Evolutionary conservation across 2,329 filamentous ascomycete genomes (phyloP).

Genomic region (Fusarium fujikuroi): DNA sequence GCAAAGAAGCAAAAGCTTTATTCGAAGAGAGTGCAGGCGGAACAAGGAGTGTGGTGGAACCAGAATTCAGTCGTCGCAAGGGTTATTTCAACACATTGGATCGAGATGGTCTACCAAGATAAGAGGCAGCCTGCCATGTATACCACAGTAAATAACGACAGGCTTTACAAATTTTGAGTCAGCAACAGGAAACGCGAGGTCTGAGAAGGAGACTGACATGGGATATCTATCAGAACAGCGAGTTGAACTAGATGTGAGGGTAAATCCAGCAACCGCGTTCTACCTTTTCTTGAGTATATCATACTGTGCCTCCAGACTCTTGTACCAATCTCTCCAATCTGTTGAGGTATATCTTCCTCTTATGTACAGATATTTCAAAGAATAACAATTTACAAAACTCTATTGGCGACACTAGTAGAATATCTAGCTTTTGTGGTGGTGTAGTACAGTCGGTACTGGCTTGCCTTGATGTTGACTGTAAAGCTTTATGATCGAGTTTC

Average conservation of each 20-base stretch:
- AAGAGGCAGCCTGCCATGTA: no score
- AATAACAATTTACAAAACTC: conserved; percentile 31
- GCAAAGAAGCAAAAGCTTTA: neutral
- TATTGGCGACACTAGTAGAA: neutral
- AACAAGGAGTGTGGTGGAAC: neutral
- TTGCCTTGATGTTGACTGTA: neutral
- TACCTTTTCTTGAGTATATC: neutral
- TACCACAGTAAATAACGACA: no score
- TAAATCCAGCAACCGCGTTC: neutral
- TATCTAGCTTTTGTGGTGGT: neutral
- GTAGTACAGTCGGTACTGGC: neutral
- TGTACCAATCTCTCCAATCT: conserved; percentile 12
- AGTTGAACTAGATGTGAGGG: neutral
- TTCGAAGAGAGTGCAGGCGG: fast-evolving
- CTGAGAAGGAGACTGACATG: neutral
- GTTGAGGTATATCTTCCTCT: conserved; percentile 30
- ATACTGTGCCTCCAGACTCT: no score
- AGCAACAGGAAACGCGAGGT: fast-evolving
- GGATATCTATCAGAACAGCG: fast-evolving
- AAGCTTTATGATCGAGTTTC: neutral
- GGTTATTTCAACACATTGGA: neutral
- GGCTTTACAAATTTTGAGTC: no score
- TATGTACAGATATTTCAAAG: conserved; percentile 38
- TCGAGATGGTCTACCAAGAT: neutral
- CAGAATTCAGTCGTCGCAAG: neutral